Conservation (phyloP, 2,329 filamentous ascomycete species). For the Colletotrichum tofieldiae region DNA sequence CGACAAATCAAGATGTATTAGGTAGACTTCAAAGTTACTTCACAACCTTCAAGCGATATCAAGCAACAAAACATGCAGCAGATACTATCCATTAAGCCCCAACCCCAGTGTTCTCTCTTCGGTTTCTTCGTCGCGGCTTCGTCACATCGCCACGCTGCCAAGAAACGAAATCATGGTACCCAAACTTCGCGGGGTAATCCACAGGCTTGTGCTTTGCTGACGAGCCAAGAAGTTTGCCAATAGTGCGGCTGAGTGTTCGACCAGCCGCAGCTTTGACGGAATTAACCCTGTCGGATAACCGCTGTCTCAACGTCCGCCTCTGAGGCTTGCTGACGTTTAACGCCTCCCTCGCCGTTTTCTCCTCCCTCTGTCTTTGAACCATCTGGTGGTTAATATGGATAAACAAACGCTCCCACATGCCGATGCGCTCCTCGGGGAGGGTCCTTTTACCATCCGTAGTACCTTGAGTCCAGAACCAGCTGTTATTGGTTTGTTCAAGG, state of each 20-base stretch:
- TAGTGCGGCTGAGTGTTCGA: not conserved
- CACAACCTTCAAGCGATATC: not conserved
- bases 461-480: conserved; percentile 39
- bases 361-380: conserved; percentile 15
- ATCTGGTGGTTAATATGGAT: conserved; percentile 43
- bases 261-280: conserved; percentile 14
- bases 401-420: conserved; percentile 46
- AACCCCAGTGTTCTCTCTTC: not conserved
- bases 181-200: conserved; percentile 15
- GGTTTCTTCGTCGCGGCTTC: not conserved
- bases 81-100: not conserved
- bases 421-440: conserved; percentile 44
- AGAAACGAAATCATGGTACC: conserved; percentile 41
- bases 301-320: not conserved
- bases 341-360: not conserved
- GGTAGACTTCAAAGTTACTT: too few relatives aligned
- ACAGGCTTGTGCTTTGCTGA: not conserved
- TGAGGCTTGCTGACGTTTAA: not conserved
- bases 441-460: not conserved
- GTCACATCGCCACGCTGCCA: conserved; percentile 38
- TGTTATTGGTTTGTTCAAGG: conserved; percentile 21
- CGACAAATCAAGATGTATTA: too few relatives aligned
- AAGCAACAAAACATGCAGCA: rapidly evolving
- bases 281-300: not conserved
- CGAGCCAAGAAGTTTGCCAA: conserved; percentile 14